A percentile compares a stretch with the other conserved stretches of the same genome.
Evolutionary conservation across 2,329 filamentous ascomycete species (phyloP).

Genomic region (Botrytis fragariae): DNA sequence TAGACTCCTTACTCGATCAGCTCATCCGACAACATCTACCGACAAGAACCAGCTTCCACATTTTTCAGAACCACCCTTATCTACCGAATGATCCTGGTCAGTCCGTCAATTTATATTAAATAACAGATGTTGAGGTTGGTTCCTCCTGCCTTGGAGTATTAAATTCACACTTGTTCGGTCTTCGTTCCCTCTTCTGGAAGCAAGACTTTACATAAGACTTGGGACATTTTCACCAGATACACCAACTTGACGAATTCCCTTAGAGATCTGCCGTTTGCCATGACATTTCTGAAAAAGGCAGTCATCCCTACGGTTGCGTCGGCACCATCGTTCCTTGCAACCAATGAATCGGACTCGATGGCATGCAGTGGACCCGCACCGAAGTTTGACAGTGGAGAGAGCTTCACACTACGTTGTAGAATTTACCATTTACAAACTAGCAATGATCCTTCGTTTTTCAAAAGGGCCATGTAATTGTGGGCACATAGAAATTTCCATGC

Average conservation of each 20-base stretch:
- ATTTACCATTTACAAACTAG: not conserved
- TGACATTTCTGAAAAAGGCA: not conserved
- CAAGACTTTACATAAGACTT: not conserved
- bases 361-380: not conserved
- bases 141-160: not conserved
- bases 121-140: too few species aligned
- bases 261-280: not conserved
- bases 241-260: not conserved
- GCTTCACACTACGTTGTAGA: not conserved
- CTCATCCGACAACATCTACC: not conserved
- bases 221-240: not conserved
- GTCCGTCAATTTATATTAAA: not conserved
- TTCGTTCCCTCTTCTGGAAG: not conserved
- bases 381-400: not conserved
- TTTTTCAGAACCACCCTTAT: not conserved
- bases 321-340: not conserved
- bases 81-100: not conserved
- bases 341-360: not conserved
- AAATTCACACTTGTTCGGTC: not conserved
- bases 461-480: not conserved
- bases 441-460: not conserved
- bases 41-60: not conserved
- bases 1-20: not conserved
- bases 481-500: not conserved
- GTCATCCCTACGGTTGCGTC: not conserved